These are phyloP conservation scores for Chaetomium strumarium DNA, from an alignment of 2,329 filamentous ascomycete genomes.

Conservation along the genomic window DNA sequence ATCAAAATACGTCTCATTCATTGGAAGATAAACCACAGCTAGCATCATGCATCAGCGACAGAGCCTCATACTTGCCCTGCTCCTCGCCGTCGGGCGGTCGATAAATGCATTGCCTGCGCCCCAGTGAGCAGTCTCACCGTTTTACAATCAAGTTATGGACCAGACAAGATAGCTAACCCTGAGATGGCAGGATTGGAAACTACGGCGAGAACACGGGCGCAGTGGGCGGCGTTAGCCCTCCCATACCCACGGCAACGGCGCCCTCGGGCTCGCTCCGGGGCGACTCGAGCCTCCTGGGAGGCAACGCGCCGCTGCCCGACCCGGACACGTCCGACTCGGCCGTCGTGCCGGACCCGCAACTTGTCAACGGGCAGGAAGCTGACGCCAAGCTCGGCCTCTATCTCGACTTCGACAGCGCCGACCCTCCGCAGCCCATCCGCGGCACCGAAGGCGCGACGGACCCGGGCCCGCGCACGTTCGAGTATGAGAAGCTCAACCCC, in stretches of 20 bases:
- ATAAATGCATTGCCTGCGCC: background rate
- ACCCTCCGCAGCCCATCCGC: conserved; percentile 51
- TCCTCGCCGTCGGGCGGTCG: background rate
- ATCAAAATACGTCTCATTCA: background rate
- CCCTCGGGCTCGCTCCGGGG: conserved; percentile 38
- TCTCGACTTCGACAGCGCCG: conserved; percentile 47
- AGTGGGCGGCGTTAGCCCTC: conserved; percentile 36
- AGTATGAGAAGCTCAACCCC: conserved; percentile 49
- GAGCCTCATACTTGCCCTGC: background rate
- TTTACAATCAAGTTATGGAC: background rate
- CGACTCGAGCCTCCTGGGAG: conserved; percentile 35
- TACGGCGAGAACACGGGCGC: conserved; percentile 39
- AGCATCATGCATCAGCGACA: background rate
- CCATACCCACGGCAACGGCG: conserved; percentile 34
- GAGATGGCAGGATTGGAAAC: conserved; percentile 10
- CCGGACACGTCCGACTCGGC: conserved; percentile 34
- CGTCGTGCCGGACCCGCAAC: conserved; percentile 33
- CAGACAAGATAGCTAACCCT: background rate
- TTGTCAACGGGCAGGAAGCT: conserved; percentile 46
- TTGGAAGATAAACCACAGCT: background rate
- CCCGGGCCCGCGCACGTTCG: conserved; percentile 44
- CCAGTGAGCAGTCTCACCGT: background rate
- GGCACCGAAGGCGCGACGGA: conserved; percentile 45
- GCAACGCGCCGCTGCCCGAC: conserved; percentile 33
- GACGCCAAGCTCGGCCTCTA: conserved; percentile 45